These are phyloP conservation scores for Rhodotorula babjevae DNA, from an alignment of 768 basidiomycete species.

Conservation along the genomic window DNA sequence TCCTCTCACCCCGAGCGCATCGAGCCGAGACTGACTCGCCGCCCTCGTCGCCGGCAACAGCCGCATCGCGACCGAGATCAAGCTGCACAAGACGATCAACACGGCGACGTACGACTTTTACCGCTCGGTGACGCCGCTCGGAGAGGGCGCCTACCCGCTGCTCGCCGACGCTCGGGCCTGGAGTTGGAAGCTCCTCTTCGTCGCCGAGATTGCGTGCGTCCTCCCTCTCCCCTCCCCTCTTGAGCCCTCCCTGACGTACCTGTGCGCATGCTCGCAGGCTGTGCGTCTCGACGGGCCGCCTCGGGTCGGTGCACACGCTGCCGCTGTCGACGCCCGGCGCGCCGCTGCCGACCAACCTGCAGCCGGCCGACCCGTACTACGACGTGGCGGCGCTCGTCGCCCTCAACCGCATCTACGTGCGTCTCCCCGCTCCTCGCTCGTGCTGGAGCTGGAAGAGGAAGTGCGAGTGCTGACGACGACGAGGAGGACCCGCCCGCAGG, in stretches of 20 bases:
- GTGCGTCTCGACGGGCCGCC: constrained; percentile 32
- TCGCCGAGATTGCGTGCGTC: constrained; percentile 31
- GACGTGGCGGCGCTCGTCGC: constrained; percentile 13
- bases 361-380: constrained; percentile 14
- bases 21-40: neutral
- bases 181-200: constrained; percentile 28
- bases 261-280: neutral
- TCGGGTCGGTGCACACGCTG: constrained; percentile 12
- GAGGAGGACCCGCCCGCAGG: neutral
- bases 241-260: too few species aligned
- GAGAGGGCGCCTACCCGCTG: constrained; percentile 11
- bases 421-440: neutral
- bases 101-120: constrained; percentile 27
- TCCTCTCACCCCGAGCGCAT: neutral
- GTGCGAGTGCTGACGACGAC: too few species aligned
- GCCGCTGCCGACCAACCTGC: neutral
- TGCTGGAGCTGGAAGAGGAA: too few species aligned
- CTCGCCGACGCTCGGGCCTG: constrained; percentile 9
- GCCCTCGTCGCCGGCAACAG: neutral
- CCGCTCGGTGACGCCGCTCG: constrained; percentile 19
- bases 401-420: constrained; percentile 25
- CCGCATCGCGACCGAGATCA: constrained; percentile 34
- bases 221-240: neutral
- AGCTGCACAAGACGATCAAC: constrained; percentile 25
- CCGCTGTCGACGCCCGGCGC: constrained; percentile 5